phyloP scores from a whole-genome alignment of 75 land plant species.

The Picea glauca region DNA sequence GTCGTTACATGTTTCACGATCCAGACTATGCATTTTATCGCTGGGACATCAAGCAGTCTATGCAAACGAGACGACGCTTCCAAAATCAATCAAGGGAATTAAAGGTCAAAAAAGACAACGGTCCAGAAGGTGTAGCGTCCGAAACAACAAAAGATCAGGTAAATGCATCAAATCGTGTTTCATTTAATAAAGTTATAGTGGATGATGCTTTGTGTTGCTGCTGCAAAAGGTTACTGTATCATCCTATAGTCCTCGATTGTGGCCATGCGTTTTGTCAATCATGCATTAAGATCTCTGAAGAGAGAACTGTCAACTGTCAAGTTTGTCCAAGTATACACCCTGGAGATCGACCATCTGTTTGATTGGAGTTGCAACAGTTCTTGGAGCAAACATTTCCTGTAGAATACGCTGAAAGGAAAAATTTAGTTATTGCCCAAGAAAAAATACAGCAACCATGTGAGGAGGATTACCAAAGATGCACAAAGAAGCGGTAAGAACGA shows the following conservation, averaged over 20 bases:
- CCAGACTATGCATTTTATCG: too few species aligned
- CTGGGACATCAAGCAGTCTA: too few species aligned
- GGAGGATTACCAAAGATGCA: neutral
- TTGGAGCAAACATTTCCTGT: constrained; percentile 43
- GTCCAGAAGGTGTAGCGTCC: too few species aligned
- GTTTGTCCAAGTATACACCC: constrained; percentile 53
- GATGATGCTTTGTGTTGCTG: too few species aligned
- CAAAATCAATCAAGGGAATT: too few species aligned
- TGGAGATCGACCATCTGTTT: constrained; percentile 6
- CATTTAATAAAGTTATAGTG: too few species aligned
- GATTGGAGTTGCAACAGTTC: constrained; percentile 58
- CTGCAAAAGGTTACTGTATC: constrained; percentile 18
- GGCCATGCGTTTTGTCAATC: constrained; percentile 43
- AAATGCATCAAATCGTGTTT: too few species aligned
- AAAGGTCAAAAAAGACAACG: constrained; percentile 16
- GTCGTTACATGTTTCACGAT: too few species aligned
- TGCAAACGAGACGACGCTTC: too few species aligned
- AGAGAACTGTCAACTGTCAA: constrained; percentile 31
- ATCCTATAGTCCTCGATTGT: constrained; percentile 75
- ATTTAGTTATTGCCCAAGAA: neutral
- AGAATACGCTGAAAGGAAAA: constrained; percentile 37
- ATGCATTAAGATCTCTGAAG: neutral
- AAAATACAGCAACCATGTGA: neutral
- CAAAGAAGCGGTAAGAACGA: too few species aligned
- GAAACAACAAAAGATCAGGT: too few species aligned